Evolutionary conservation across 495 filamentous ascomycete species (phyloP), one percentile per base, ranked within the genome.

Genomic region (Jackrogersella minutella): DNA sequence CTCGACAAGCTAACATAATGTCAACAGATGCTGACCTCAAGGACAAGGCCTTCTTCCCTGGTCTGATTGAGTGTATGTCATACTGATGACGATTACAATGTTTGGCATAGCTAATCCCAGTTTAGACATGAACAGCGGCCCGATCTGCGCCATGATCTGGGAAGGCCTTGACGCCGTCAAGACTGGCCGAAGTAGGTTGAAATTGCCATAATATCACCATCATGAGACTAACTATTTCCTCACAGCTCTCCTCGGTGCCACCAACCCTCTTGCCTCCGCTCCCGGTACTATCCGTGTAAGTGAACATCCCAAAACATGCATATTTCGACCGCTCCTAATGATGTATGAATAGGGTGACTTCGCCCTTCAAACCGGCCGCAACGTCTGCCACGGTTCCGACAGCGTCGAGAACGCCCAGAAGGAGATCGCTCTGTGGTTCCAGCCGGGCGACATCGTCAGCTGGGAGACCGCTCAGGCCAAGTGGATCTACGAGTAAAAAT

Each of bases 331-430:
- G 1, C 7, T 28, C 3, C 65, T 73, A 50, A 69, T 39, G 17
- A 3, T 5, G 1, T 41, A 21, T 22, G 2, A 14, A 28, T 5
- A 55, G 50, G 69, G 71, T 56, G 74, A 81, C 74, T 79, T 64
- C 62, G 77, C 78, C 67, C 78, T 85, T 47, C 63, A 66, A 43
- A 91, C 95, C 74, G 95, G 95, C 82, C 93, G 95, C 78, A 99
- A 99, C 86, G 92, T 99, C 81, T 97, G 95, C 89, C 95, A 99
- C 87, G 95, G 95, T 77, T 97, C 93, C 81, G 95, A 99, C 88
- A 87, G 85, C 81, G 93, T 98, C 81, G 95, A 98, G 87, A 95
- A 84, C 83, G 95, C 95, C 80, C 88, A 98, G 90, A 97, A 97
- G 91, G 95, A 99, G 86, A 99, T 99, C 77, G 90, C 86, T 70